Base-by-base conservation (phyloP, 31 red algal genomes). In the Endocladia muricata region DNA sequence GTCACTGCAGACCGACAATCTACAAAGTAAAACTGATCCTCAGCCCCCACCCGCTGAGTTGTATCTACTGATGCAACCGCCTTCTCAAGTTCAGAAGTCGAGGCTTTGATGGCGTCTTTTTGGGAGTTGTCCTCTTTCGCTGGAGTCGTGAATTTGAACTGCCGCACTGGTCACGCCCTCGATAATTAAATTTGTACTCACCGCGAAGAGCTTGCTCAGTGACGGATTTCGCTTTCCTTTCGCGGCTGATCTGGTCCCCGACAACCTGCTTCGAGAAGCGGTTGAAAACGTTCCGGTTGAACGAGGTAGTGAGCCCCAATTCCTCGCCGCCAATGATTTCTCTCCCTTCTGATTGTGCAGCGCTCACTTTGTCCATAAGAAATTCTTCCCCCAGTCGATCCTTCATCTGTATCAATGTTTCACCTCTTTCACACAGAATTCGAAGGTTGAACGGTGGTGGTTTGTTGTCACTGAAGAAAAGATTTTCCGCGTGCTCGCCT, bases 111-210 rank as follows among this genome's bases (percentile, higher is more conserved):
- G n/a, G n/a, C n/a, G n/a, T n/a, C n/a, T n/a, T n/a, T n/a, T n/a
- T n/a, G n/a, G n/a, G n/a, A n/a, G n/a, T n/a, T n/a, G n/a, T n/a
- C n/a, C n/a, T n/a, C n/a, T n/a, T n/a, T n/a, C n/a, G n/a, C n/a
- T n/a, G n/a, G n/a, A n/a, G n/a, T n/a, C n/a, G n/a, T n/a, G n/a
- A n/a, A n/a, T n/a, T n/a, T n/a, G n/a, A n/a, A n/a, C n/a, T n/a
- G n/a, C n/a, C n/a, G n/a, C n/a, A 60, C 3, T 51, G 69, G 1
- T 56, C 58, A 33, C 42, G 69, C 3, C 85, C 85, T 17, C 85
- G 85, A 38, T 88, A 88, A 35, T 88, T 80, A 48, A 88, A 88
- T 56, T 81, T 61, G 47, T 75, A 88, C 41, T 88, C 85, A 2
- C 85, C 85, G 5, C 85, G 64, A 39, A 88, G 55, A 19, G 85